Evolutionary conservation across 768 basidiomycete species (phyloP), one percentile per base, ranked within the genome.

Genomic region (Amanita inopinata): DNA sequence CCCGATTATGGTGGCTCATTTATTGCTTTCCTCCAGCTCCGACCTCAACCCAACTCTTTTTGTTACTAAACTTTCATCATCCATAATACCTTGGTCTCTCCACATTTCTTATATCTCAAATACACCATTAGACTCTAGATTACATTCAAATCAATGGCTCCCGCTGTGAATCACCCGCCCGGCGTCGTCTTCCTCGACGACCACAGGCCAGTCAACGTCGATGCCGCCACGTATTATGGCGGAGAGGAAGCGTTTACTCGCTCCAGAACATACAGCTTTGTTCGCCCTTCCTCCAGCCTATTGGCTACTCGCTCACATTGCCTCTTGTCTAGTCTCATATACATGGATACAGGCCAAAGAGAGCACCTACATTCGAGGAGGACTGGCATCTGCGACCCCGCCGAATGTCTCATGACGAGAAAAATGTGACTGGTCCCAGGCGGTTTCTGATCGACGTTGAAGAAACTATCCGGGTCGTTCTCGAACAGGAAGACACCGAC

Each of bases 401-500:
- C 35, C 74, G 92, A 41, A 70, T 96, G 69, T 93, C 90, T 14
- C 92, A 96, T 57, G 92, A 97, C 58, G 91, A 94, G 65, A 86
- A 89, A 63, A 78, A 79, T 39, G 72, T 78, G 11, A 70, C 80
- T 0, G 80, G 74, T 0, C 87, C 91, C 2, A 71, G 93, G 32
- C 82, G 92, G 30, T 98, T 94, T 66, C 72, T 98, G 38, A 90
- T 98, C 45, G 94, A 97, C 56, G 94, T 98, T 11, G 94, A 98
- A 55, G 94, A 97, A 63, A 99, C 94, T 23, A 91, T 99, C 55
- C 82, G 93, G 25, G 79, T 96, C 44, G 81, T 98, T 7, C 79
- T 99, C 20, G 91, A 96, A 62, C 94, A 97, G 59, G 94, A 99
- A 59, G 94, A 99, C 58, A 97, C 94, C 10, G 91, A 98, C 49